phyloP scores from a whole-genome alignment of 2,329 filamentous ascomycete species.

The Alternaria sp. region DNA sequence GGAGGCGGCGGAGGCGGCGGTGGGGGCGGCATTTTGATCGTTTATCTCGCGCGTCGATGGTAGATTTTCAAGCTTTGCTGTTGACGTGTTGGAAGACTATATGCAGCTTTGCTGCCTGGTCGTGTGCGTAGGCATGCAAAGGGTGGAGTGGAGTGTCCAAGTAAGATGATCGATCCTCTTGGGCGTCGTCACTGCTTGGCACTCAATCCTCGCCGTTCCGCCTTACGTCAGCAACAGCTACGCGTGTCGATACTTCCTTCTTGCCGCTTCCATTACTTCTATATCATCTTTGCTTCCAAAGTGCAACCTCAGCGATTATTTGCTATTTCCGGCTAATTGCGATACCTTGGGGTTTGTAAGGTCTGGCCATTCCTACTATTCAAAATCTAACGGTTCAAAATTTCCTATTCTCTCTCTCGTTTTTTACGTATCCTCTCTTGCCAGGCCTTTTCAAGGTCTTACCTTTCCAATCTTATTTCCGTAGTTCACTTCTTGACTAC shows the following conservation, averaged over 20 bases:
- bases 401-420: not conserved
- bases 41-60: constrained; percentile 6
- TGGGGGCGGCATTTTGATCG: constrained; percentile 23
- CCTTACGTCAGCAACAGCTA: constrained; percentile 1
- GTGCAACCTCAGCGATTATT: not conserved
- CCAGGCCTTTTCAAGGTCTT: not conserved
- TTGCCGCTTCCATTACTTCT: not conserved
- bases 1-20: constrained; percentile 48
- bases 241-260: not conserved
- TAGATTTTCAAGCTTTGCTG: constrained; percentile 3
- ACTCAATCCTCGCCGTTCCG: not conserved
- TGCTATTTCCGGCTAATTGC: not conserved
- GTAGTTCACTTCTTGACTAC: not conserved
- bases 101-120: constrained; percentile 26
- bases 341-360: not conserved
- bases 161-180: constrained; percentile 11
- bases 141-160: constrained; percentile 27
- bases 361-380: not conserved
- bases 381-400: not conserved
- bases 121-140: constrained; percentile 21
- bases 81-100: not conserved
- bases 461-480: not conserved
- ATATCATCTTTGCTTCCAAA: not conserved
- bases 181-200: constrained; percentile 14
- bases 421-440: not conserved